Conservation (phyloP, 352 stramenopile genomes). For the Plasmopara halstedii region DNA sequence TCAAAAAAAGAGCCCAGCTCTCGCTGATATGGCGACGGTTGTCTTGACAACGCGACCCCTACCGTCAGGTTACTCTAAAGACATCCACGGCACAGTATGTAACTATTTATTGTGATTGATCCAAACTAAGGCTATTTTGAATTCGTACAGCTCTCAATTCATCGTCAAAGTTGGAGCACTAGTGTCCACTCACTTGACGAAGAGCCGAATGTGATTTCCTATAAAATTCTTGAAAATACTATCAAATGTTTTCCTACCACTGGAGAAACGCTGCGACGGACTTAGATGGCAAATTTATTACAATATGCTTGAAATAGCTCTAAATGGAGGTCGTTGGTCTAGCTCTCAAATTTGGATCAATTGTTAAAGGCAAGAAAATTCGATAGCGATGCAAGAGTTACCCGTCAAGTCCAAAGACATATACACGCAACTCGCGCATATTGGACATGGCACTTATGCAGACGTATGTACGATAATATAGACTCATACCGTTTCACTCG, state of each 20-base stretch:
- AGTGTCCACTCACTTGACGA: constrained; percentile 3
- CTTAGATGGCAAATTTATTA: background rate
- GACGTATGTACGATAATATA: constrained; percentile 30
- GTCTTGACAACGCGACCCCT: constrained; percentile 44
- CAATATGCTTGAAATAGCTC: background rate
- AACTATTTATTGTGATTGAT: background rate
- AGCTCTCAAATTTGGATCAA: no score
- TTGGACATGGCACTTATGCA: constrained; percentile 43
- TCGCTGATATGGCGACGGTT: constrained; percentile 54
- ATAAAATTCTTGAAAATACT: constrained; percentile 69
- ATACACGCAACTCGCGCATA: constrained; percentile 28
- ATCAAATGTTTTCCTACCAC: constrained; percentile 60
- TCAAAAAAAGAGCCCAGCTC: constrained; percentile 25
- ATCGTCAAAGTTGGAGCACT: constrained; percentile 28
- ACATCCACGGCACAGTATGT: constrained; percentile 64
- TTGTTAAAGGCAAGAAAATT: no score
- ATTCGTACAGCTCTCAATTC: constrained; percentile 31
- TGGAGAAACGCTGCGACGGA: no score
- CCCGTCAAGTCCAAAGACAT: constrained; percentile 13
- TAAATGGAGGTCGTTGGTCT: no score
- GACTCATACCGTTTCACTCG: background rate
- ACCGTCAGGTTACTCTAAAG: constrained; percentile 62
- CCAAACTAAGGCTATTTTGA: background rate
- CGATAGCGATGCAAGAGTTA: constrained; percentile 1
- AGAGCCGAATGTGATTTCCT: constrained; percentile 32